Conservation (phyloP, 768 basidiomycete genomes). For the Hysterangium stoloniferum region DNA sequence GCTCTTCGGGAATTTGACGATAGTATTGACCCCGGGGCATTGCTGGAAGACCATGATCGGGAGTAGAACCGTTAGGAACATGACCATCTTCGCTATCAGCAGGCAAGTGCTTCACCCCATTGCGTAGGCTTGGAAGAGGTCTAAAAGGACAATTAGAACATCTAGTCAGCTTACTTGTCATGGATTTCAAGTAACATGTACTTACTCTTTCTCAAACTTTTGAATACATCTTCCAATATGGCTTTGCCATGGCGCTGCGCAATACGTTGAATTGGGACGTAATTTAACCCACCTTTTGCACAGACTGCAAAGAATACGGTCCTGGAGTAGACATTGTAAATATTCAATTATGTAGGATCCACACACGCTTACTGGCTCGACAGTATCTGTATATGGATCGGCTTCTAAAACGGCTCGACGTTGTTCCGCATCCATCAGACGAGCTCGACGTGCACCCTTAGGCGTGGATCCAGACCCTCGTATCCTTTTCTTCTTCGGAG, state of each 20-base stretch:
- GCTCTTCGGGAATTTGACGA: too few relatives aligned
- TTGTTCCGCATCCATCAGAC: conserved; percentile 47
- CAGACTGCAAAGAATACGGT: conserved; percentile 48
- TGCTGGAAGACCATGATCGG: too few relatives aligned
- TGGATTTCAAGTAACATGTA: not conserved
- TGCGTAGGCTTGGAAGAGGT: too few relatives aligned
- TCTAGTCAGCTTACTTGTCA: too few relatives aligned
- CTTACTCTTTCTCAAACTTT: conserved; percentile 20
- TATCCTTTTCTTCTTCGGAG: conserved; percentile 8
- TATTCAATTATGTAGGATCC: not conserved
- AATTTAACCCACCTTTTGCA: conserved; percentile 62
- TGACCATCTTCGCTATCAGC: too few relatives aligned
- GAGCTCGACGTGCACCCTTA: conserved; percentile 39
- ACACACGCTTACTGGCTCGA: conserved; percentile 27
- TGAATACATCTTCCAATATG: conserved; percentile 70
- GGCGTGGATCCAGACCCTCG: too few relatives aligned
- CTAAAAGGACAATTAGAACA: too few relatives aligned
- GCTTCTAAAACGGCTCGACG: conserved; percentile 44
- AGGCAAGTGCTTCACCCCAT: too few relatives aligned
- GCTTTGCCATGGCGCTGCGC: conserved; percentile 76
- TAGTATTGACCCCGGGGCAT: too few relatives aligned
- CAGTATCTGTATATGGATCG: conserved; percentile 44
- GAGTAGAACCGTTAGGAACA: too few relatives aligned
- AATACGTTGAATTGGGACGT: conserved; percentile 64
- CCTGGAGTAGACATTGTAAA: not conserved